Percentiles rank a stretch among this genome's conserved stretches.
phyloP scores from a whole-genome alignment of 2,329 filamentous ascomycete species.

The Tolypocladium ophioglossoides region DNA sequence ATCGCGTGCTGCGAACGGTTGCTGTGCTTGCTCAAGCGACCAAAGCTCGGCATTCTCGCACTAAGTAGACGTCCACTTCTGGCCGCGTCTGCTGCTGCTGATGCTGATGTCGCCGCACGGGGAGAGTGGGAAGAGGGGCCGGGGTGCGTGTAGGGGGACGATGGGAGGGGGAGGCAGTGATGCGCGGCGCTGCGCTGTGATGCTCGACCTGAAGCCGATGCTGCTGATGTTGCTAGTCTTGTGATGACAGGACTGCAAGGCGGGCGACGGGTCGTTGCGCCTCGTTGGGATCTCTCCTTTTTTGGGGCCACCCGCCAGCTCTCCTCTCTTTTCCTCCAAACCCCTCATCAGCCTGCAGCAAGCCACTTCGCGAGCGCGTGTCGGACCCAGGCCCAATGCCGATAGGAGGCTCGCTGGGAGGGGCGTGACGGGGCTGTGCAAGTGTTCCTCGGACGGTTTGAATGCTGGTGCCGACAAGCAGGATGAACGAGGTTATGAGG shows the following conservation, averaged over 20 bases:
- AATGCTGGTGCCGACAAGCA: neutral
- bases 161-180: neutral
- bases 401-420: neutral
- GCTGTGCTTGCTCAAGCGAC: constrained; percentile 43
- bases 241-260: neutral
- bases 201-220: neutral
- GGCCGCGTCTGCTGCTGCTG: neutral
- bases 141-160: neutral
- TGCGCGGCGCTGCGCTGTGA: neutral
- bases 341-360: neutral
- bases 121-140: neutral
- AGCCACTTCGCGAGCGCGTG: neutral
- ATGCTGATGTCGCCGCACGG: constrained; percentile 1
- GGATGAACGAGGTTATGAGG: neutral
- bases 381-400: neutral
- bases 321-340: neutral
- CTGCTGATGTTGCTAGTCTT: neutral
- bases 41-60: constrained; percentile 39
- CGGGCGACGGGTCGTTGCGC: neutral
- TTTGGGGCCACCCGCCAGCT: neutral
- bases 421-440: neutral
- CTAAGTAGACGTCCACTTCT: neutral
- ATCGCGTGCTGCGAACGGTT: constrained; percentile 47
- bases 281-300: neutral
- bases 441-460: neutral